phyloP scores from a whole-genome alignment of 495 filamentous ascomycete species.

The Oidiodendron maius region DNA sequence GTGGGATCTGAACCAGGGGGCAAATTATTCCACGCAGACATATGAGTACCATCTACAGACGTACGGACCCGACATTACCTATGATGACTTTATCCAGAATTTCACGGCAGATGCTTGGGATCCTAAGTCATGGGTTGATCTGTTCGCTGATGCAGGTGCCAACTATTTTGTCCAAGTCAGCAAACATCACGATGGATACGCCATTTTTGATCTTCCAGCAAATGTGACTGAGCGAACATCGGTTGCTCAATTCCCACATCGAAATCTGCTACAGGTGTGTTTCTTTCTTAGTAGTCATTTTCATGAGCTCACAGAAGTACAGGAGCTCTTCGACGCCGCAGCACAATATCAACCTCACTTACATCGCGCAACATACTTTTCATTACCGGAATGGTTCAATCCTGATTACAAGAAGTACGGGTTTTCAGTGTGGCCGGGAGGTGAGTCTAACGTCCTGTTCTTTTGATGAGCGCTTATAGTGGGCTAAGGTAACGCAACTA shows the following conservation, averaged over 20 bases:
- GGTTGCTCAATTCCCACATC: conserved; percentile 35
- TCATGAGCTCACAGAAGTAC: too few relatives aligned
- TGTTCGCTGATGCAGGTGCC: background rate
- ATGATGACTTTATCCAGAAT: background rate
- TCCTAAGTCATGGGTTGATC: background rate
- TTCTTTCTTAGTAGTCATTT: too few relatives aligned
- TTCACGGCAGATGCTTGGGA: background rate
- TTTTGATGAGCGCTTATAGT: too few relatives aligned
- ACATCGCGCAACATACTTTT: conserved; percentile 22
- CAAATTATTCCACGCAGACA: background rate
- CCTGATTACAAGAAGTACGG: background rate
- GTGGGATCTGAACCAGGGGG: too few relatives aligned
- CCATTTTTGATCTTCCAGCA: conserved; percentile 40
- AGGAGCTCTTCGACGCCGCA: conserved; percentile 47
- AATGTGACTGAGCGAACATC: conserved; percentile 37
- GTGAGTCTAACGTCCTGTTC: too few relatives aligned
- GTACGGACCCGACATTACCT: background rate
- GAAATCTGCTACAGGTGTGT: conserved; percentile 26
- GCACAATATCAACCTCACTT: conserved; percentile 40
- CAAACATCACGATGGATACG: conserved; percentile 4
- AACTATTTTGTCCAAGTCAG: background rate
- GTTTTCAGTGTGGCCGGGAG: too few relatives aligned
- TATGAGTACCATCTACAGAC: background rate
- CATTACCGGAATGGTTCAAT: background rate
- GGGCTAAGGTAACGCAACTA: background rate